These are phyloP conservation scores for Inga oerstediana DNA, from an alignment of 306 rosid species.

Conservation along the genomic window DNA sequence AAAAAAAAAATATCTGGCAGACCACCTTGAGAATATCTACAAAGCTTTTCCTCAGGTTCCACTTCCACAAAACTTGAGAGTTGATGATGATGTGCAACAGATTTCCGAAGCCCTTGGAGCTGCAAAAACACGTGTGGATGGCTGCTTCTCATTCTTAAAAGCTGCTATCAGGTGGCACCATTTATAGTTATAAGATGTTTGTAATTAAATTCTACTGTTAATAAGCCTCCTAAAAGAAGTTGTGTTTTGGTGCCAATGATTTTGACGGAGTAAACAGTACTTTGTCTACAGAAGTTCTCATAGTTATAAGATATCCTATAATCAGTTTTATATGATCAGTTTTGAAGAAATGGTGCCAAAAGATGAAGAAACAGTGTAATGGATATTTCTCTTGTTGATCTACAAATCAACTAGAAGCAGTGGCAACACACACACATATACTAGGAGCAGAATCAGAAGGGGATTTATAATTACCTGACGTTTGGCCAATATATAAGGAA, in stretches of 20 bases:
- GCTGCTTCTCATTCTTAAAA: conserved; percentile 89
- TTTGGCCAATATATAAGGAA: not conserved
- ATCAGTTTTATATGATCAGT: not conserved
- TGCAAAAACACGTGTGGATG: conserved; percentile 87
- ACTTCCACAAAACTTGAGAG: conserved; percentile 70
- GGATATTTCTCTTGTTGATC: not conserved
- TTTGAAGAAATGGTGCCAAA: not conserved
- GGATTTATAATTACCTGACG: not conserved
- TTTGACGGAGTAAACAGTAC: not conserved
- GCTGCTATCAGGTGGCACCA: conserved; percentile 81
- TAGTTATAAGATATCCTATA: not conserved
- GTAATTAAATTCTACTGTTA: conserved; percentile 22
- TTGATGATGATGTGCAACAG: conserved; percentile 76
- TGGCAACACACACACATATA: not conserved
- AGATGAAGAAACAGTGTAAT: not conserved
- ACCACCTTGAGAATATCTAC: conserved; percentile 69
- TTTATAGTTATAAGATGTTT: conserved; percentile 1
- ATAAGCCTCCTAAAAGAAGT: not conserved
- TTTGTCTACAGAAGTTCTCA: conserved; percentile 12
- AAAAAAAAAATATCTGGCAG: conserved; percentile 53
- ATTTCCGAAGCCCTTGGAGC: conserved; percentile 83
- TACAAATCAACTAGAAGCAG: not conserved
- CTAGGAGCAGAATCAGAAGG: not conserved
- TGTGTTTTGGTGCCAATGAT: not conserved
- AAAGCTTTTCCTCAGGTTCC: conserved; percentile 70